phyloP scores from a whole-genome alignment of 768 basidiomycete species.

The Phaeotremella fagi region DNA sequence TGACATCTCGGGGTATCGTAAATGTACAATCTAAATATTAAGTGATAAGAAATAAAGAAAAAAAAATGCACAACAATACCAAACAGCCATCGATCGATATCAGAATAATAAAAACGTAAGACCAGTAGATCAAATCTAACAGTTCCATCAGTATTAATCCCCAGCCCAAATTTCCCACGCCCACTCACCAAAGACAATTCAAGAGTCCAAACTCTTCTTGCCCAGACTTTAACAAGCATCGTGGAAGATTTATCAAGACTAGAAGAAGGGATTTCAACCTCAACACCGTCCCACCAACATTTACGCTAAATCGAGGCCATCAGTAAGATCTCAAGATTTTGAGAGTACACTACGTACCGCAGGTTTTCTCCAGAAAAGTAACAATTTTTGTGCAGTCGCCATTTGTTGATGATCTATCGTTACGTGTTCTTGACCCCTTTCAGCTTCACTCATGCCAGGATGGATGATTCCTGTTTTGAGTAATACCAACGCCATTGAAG shows the following conservation, averaged over 20 bases:
- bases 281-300: slow-evolving; percentile 99
- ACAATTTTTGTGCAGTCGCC: slow-evolving; percentile 92
- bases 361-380: slow-evolving; percentile 98
- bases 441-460: slow-evolving; percentile 28
- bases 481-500: slow-evolving; percentile 93
- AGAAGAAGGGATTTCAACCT: slow-evolving; percentile 69
- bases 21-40: too few relatives aligned
- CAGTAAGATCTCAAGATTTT: not conserved
- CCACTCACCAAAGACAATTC: slow-evolving; percentile 80
- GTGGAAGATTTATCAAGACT: slow-evolving; percentile 52
- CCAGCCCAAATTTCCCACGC: not conserved
- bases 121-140: not conserved
- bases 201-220: slow-evolving; percentile 94
- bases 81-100: too few relatives aligned
- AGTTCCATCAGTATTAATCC: not conserved
- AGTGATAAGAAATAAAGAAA: too few relatives aligned
- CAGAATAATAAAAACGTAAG: too few relatives aligned
- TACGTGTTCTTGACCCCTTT: slow-evolving; percentile 36
- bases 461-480: slow-evolving; percentile 95
- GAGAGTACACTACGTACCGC: slow-evolving; percentile 65
- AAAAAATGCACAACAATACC: too few relatives aligned
- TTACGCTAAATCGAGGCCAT: slow-evolving; percentile 61
- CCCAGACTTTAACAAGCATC: slow-evolving; percentile 82
- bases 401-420: slow-evolving; percentile 87
- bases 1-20: too few relatives aligned